Percentiles rank a stretch among this genome's conserved stretches.
These are phyloP conservation scores for Nemania sp. DNA, from an alignment of 2,329 filamentous ascomycete species.

Conservation along the genomic window DNA sequence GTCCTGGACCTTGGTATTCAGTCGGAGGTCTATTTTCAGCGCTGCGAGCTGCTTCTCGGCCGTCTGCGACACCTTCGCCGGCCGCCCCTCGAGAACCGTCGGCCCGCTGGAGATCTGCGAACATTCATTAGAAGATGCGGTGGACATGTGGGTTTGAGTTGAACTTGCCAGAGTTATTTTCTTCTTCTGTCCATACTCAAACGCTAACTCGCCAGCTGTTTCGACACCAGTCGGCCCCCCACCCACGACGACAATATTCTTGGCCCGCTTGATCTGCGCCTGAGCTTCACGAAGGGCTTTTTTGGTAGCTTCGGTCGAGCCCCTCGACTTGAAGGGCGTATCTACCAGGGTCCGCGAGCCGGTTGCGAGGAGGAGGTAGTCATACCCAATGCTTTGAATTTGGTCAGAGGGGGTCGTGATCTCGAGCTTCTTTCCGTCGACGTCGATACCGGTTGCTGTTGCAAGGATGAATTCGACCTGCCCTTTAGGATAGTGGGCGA, in stretches of 20 bases:
- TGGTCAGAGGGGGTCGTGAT: constrained; percentile 19
- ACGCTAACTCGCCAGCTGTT: constrained; percentile 55
- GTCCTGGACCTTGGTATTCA: constrained; percentile 40
- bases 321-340: constrained; percentile 53
- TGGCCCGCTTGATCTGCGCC: constrained; percentile 45
- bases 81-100: not conserved
- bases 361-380: constrained; percentile 59
- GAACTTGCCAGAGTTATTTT: constrained; percentile 49
- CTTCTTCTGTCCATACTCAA: constrained; percentile 50
- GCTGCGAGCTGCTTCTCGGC: constrained; percentile 44
- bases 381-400: constrained; percentile 46
- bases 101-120: not conserved
- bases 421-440: constrained; percentile 40
- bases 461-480: constrained; percentile 54
- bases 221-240: constrained; percentile 56
- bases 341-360: constrained; percentile 48
- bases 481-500: constrained; percentile 48
- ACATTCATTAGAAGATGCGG: not conserved
- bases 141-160: not conserved
- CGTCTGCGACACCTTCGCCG: constrained; percentile 44
- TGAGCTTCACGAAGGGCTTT: constrained; percentile 43
- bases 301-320: constrained; percentile 44
- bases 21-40: not conserved
- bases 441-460: constrained; percentile 40
- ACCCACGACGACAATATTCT: constrained; percentile 55